Percentiles rank a stretch among this genome's conserved stretches.
Conservation (phyloP, 306 rosid genomes). For the Ammopiptanthus mongolicus region DNA sequence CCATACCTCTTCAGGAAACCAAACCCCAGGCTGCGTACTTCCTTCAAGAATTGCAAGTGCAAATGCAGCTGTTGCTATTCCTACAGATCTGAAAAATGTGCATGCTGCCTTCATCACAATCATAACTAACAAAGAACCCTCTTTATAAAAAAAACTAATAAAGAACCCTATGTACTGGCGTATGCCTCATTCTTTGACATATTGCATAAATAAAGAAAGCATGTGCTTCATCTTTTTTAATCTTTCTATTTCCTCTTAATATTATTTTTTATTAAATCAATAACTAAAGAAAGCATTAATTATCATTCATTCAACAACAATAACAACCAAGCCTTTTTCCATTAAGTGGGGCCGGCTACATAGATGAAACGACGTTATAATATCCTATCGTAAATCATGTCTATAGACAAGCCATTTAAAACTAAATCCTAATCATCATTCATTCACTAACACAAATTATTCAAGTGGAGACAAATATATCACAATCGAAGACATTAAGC, state of each 20-base stretch:
- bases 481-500: not conserved
- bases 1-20: conserved; percentile 97
- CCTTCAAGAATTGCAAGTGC: conserved; percentile 90
- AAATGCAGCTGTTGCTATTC: conserved; percentile 75
- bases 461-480: not conserved
- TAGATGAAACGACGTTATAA: too few species aligned
- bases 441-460: too few species aligned
- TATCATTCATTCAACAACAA: not conserved
- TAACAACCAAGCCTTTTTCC: too few species aligned
- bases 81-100: conserved; percentile 61
- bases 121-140: too few species aligned
- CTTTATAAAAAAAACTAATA: too few species aligned
- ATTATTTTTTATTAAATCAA: too few species aligned
- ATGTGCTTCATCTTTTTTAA: not conserved
- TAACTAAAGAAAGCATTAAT: not conserved
- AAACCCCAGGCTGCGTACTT: conserved; percentile 86
- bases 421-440: too few species aligned
- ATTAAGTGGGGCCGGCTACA: too few species aligned
- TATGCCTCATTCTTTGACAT: not conserved
- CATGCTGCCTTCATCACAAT: conserved; percentile 12
- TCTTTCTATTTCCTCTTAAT: not conserved
- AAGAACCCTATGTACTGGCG: not conserved
- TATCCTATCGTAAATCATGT: too few species aligned
- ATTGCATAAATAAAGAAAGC: not conserved
- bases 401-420: too few species aligned